A percentile compares a stretch with the other conserved stretches of the same genome.
Evolutionary conservation across 768 basidiomycete genomes (phyloP).

Genomic region (Auricularia sp.): DNA sequence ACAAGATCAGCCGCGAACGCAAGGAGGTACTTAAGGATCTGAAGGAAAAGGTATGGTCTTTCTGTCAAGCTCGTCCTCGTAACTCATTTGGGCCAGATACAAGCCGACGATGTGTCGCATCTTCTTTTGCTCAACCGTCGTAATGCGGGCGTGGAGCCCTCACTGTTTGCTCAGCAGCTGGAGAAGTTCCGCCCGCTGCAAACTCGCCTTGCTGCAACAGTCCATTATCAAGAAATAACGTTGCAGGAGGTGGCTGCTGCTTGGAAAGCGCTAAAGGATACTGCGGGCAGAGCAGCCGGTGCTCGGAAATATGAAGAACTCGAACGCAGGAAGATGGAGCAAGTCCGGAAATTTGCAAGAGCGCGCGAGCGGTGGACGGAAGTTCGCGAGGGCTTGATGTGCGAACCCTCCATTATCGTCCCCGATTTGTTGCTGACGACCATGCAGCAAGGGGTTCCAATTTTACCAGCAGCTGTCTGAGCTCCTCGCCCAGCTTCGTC

Average conservation of each 20-base stretch:
- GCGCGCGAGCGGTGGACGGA: conserved; percentile 81
- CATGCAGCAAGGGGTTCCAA: conserved; percentile 66
- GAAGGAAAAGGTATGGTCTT: conserved; percentile 72
- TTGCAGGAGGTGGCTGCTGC: conserved; percentile 65
- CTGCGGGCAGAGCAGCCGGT: conserved; percentile 64
- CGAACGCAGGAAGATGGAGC: conserved; percentile 69
- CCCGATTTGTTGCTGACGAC: neutral
- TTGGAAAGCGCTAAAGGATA: conserved; percentile 65
- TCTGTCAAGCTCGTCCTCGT: neutral
- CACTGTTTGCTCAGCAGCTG: conserved; percentile 84
- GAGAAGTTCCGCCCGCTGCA: conserved; percentile 95
- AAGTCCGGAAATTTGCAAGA: conserved; percentile 56
- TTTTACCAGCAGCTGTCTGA: conserved; percentile 79
- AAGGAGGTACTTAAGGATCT: conserved; percentile 83
- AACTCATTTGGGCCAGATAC: conserved; percentile 44
- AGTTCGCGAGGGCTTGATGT: conserved; percentile 76
- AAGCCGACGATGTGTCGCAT: conserved; percentile 94
- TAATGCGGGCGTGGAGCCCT: conserved; percentile 69
- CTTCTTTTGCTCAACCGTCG: conserved; percentile 84
- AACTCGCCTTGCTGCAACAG: conserved; percentile 64
- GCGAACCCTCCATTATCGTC: conserved; percentile 18
- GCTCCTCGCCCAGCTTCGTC: conserved; percentile 45
- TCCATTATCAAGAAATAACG: conserved; percentile 63
- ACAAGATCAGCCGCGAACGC: conserved; percentile 77
- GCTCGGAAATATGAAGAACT: conserved; percentile 75